Percentiles rank a stretch among this genome's conserved stretches.
These are phyloP conservation scores for Aspergillus heteromorphus DNA, from an alignment of 495 filamentous ascomycete species.

Conservation along the genomic window DNA sequence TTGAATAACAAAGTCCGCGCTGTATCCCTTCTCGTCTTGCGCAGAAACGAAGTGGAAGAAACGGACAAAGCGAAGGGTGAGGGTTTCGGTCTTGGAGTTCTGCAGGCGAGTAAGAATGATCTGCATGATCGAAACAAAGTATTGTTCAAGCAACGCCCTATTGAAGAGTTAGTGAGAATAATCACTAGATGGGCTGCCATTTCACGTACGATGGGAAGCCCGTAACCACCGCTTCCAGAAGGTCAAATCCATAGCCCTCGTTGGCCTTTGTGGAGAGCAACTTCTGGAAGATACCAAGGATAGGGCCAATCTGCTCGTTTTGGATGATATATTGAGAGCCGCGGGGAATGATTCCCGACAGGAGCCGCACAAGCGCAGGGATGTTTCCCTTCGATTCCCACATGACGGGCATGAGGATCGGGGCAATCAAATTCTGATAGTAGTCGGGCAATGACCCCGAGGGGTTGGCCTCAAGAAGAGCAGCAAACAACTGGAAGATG, in stretches of 20 bases:
- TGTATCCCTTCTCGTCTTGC: constrained; percentile 67
- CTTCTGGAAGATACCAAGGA: constrained; percentile 90
- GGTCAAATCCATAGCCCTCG: constrained; percentile 79
- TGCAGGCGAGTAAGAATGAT: constrained; percentile 82
- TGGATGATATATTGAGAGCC: constrained; percentile 63
- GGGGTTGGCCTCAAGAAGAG: constrained; percentile 78
- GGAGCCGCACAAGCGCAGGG: constrained; percentile 77
- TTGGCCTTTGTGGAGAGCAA: constrained; percentile 67
- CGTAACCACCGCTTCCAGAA: constrained; percentile 73
- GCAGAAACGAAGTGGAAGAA: constrained; percentile 90
- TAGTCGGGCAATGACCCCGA: constrained; percentile 64
- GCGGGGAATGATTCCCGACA: constrained; percentile 79
- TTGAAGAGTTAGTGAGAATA: constrained; percentile 10
- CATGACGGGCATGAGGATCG: constrained; percentile 66
- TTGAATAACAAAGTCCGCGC: constrained; percentile 82
- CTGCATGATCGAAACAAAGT: constrained; percentile 72
- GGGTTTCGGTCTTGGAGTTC: constrained; percentile 67
- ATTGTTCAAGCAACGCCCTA: constrained; percentile 62
- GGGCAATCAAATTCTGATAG: constrained; percentile 68
- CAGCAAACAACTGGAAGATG: constrained; percentile 90
- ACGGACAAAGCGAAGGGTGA: constrained; percentile 75
- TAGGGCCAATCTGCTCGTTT: constrained; percentile 70
- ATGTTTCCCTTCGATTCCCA: constrained; percentile 94
- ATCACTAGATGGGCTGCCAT: constrained; percentile 12
- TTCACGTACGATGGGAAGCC: constrained; percentile 62